phyloP scores from a whole-genome alignment of 768 basidiomycete species.

The Gloeopeniophorella convolvens region DNA sequence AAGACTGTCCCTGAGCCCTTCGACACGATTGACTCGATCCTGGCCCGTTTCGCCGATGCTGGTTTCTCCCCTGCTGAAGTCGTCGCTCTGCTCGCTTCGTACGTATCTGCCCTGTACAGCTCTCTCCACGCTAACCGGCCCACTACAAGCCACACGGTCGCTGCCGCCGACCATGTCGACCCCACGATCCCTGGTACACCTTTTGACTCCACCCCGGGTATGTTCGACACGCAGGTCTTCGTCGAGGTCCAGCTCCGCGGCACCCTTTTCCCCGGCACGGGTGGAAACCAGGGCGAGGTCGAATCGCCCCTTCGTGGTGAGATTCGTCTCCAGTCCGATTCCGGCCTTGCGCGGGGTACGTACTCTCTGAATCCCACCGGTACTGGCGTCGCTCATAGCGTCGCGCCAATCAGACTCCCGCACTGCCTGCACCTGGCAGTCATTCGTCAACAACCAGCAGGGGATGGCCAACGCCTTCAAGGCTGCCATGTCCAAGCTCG shows the following conservation, averaged over 20 bases:
- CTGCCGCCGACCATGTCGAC: constrained; percentile 22
- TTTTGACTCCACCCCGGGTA: constrained; percentile 40
- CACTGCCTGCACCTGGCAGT: constrained; percentile 45
- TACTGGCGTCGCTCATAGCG: background rate
- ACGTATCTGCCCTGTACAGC: constrained; percentile 20
- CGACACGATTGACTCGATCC: constrained; percentile 24
- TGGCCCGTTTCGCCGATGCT: constrained; percentile 30
- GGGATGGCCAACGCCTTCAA: constrained; percentile 28
- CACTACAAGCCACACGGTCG: constrained; percentile 17
- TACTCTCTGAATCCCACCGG: background rate
- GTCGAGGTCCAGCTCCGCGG: constrained; percentile 41
- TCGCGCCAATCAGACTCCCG: constrained; percentile 30
- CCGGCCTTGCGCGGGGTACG: constrained; percentile 20
- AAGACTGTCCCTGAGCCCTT: constrained; percentile 29
- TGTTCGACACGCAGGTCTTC: constrained; percentile 42
- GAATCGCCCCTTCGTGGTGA: constrained; percentile 35
- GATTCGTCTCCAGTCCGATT: constrained; percentile 42
- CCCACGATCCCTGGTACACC: constrained; percentile 30
- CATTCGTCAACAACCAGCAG: constrained; percentile 28
- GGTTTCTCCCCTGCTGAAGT: constrained; percentile 31
- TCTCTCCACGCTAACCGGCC: constrained; percentile 14
- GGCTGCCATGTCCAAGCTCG: constrained; percentile 39
- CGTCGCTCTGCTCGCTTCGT: constrained; percentile 31
- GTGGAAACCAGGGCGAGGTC: constrained; percentile 35
- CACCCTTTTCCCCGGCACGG: constrained; percentile 35